phyloP scores from a whole-genome alignment of 2,329 filamentous ascomycete species.

The Alternaria viburni region DNA sequence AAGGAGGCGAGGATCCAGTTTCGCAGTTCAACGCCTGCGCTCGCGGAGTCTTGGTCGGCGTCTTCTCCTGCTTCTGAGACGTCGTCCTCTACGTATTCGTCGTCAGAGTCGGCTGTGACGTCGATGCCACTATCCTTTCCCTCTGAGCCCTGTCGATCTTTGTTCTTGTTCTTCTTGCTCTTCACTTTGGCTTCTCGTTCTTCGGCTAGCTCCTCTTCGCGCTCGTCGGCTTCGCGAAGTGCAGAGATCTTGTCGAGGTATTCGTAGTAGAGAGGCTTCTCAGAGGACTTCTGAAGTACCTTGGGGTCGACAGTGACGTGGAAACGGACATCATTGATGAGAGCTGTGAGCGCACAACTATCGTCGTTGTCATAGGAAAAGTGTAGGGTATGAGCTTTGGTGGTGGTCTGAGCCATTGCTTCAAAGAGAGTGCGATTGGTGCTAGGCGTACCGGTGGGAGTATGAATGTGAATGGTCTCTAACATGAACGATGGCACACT shows the following conservation, averaged over 20 bases:
- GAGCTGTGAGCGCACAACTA: conserved; percentile 17
- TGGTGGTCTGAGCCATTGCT: conserved; percentile 14
- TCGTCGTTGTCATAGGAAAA: conserved; percentile 24
- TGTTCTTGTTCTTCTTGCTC: neutral
- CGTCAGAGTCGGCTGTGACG: conserved; percentile 17
- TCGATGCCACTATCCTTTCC: conserved; percentile 24
- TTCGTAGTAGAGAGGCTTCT: conserved; percentile 24
- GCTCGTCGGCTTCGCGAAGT: conserved; percentile 21
- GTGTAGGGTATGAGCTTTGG: conserved; percentile 17
- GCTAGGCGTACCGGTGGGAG: neutral
- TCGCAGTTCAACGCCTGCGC: conserved; percentile 19
- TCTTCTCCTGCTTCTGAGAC: conserved; percentile 16
- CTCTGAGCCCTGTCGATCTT: conserved; percentile 9
- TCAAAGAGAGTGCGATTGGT: neutral
- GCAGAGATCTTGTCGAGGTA: conserved; percentile 22
- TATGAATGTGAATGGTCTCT: neutral
- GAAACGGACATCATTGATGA: conserved; percentile 29
- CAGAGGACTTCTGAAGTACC: conserved; percentile 16
- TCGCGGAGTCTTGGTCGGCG: conserved; percentile 21
- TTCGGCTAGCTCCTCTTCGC: conserved; percentile 15
- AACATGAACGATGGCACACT: neutral
- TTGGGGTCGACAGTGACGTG: conserved; percentile 17
- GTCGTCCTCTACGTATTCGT: conserved; percentile 10
- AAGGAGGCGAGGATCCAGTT: conserved; percentile 21
- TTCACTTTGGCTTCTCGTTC: conserved; percentile 3